These are phyloP conservation scores for Leccinum rimulosum DNA, from an alignment of 768 basidiomycete species.

Conservation along the genomic window DNA sequence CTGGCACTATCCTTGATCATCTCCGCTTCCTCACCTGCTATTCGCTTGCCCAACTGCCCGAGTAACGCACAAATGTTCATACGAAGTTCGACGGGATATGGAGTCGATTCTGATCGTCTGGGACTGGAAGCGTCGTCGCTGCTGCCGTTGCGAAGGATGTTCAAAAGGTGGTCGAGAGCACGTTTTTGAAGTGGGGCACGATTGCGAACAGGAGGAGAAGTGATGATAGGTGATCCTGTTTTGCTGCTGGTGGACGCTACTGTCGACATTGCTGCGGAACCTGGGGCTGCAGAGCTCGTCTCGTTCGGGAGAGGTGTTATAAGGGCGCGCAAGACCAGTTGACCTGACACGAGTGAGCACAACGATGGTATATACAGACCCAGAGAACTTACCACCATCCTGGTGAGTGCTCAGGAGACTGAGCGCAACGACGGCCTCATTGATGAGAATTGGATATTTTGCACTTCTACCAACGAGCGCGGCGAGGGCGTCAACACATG, in stretches of 20 bases:
- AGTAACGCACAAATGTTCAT: slow-evolving; percentile 74
- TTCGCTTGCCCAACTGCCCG: slow-evolving; percentile 57
- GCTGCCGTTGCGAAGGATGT: slow-evolving; percentile 51
- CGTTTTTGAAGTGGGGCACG: slow-evolving; percentile 47
- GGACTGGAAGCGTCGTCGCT: slow-evolving; percentile 38
- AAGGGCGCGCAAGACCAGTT: slow-evolving; percentile 61
- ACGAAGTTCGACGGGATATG: slow-evolving; percentile 74
- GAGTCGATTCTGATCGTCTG: slow-evolving; percentile 32
- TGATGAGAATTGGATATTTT: slow-evolving; percentile 81
- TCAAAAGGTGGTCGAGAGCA: slow-evolving; percentile 66
- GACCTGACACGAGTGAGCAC: slow-evolving; percentile 41
- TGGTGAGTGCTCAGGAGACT: slow-evolving; percentile 69
- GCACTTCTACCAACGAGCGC: slow-evolving; percentile 72
- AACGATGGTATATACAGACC: background rate
- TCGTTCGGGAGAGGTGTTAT: slow-evolving; percentile 48
- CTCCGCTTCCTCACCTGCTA: slow-evolving; percentile 45
- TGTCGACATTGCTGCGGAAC: slow-evolving; percentile 35
- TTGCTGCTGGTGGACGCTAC: slow-evolving; percentile 44
- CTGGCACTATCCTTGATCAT: slow-evolving; percentile 49
- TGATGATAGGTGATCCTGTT: slow-evolving; percentile 46
- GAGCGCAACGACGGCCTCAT: slow-evolving; percentile 84
- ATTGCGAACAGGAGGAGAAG: slow-evolving; percentile 36
- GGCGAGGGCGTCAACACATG: slow-evolving; percentile 60
- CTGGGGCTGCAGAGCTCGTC: slow-evolving; percentile 29
- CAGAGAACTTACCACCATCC: slow-evolving; percentile 53